Evolutionary conservation across 1,284 basidiomycete species (phyloP), one percentile per base, ranked within the genome.

Genomic region (Puccinia horiana): DNA sequence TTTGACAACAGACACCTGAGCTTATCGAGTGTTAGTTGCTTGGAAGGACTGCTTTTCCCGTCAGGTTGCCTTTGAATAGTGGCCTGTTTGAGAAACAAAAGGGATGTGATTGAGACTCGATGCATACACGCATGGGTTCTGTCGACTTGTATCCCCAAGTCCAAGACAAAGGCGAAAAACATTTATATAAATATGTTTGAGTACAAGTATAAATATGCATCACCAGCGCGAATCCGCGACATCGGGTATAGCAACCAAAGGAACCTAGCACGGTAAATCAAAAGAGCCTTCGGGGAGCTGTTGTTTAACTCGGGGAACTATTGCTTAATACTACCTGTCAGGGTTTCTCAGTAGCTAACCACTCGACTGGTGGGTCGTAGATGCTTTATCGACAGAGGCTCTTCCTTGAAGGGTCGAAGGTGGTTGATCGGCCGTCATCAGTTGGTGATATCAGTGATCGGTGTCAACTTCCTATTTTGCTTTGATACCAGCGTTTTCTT

Each of bases 111-210:
- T 69, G 23, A 29, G 35, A 18, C 35, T 58, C 9, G 47, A 40
- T 69, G 65, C 65, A 69, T 69, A 69, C 47, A 69, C 47, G 37
- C 35, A 32, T 67, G 20, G 37, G 16, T 37, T 29, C 61, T 63
- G 37, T 63, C 61, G 61, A 37, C 29, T 63, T 11, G 2, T 63
- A 23, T n/a, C 18, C 20, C 18, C 35, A 67, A 37, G 52, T n/a
- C 42, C 32, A 69, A 69, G 65, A 69, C 65, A 69, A 44, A 44
- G 65, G 40, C 65, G 37, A 26, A 37, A 47, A 69, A 6, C 29
- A n/a, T n/a, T n/a, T n/a, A n/a, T n/a, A n/a, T n/a, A n/a, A n/a
- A n/a, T n/a, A n/a, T n/a, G n/a, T n/a, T n/a, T n/a, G n/a, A n/a
- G n/a, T n/a, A n/a, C n/a, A n/a, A n/a, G n/a, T n/a, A n/a, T n/a